Percentiles rank a stretch among this genome's conserved stretches.
Conservation (phyloP, 2,329 filamentous ascomycete species). For the Clathrospora elynae region DNA sequence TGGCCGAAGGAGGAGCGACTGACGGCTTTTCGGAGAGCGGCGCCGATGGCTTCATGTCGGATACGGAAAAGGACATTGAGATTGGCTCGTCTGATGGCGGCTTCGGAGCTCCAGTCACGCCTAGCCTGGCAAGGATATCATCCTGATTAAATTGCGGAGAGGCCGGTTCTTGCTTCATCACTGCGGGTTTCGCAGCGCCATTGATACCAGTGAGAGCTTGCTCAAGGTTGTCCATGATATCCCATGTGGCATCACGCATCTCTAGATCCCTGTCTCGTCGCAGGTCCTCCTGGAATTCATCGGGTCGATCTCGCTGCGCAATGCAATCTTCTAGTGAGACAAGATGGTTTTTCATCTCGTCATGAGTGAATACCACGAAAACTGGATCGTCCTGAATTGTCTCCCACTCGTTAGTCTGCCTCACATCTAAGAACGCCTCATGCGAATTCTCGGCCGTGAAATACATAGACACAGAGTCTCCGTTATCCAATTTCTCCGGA, state of each 20-base stretch:
- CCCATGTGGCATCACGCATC: conserved; percentile 44
- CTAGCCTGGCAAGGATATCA: conserved; percentile 44
- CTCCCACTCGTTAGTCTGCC: conserved; percentile 57
- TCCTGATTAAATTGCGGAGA: conserved; percentile 39
- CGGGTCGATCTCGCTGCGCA: conserved; percentile 47
- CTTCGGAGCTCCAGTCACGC: conserved; percentile 47
- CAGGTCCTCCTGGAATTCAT: conserved; percentile 31
- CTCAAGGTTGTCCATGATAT: conserved; percentile 49
- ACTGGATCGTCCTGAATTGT: conserved; percentile 57
- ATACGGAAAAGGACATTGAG: conserved; percentile 12
- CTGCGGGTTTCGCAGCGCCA: conserved; percentile 14
- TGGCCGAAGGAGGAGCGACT: conserved; percentile 8
- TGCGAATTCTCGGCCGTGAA: conserved; percentile 52
- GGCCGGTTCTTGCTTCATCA: conserved; percentile 2
- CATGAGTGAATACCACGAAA: conserved; percentile 53
- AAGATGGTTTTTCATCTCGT: conserved; percentile 46
- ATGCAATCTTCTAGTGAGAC: conserved; percentile 53
- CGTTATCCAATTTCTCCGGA: conserved; percentile 45
- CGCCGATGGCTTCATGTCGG: conserved; percentile 16
- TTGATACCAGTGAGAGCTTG: conserved; percentile 42
- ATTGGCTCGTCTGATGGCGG: conserved; percentile 34
- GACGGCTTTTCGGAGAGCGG: conserved; percentile 29
- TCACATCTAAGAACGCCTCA: conserved; percentile 54
- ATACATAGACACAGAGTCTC: conserved; percentile 58
- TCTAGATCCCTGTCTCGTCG: conserved; percentile 39